These are phyloP conservation scores for Macadamia integrifolia DNA, from an alignment of 164 flowering plant genomes.

Conservation along the genomic window DNA sequence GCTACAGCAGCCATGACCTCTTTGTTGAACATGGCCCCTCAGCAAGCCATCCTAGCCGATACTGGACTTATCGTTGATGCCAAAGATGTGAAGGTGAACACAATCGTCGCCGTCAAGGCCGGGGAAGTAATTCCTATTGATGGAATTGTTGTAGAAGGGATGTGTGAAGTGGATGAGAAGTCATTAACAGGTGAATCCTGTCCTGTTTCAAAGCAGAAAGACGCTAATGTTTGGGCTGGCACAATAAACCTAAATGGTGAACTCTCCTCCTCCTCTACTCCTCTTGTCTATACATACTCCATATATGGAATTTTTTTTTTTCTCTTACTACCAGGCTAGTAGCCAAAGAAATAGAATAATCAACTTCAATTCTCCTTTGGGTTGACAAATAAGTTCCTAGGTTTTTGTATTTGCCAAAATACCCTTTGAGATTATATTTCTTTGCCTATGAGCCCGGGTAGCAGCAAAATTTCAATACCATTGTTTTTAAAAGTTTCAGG, in stretches of 20 bases:
- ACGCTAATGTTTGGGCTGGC: conserved; percentile 82
- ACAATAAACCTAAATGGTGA: conserved; percentile 87
- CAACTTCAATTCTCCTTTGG: no score
- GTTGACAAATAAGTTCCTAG: no score
- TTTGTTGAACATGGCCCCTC: conserved; percentile 72
- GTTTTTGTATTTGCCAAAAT: no score
- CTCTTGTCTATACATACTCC: no score
- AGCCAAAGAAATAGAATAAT: no score
- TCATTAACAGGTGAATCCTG: conserved; percentile 79
- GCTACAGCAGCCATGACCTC: conserved; percentile 74
- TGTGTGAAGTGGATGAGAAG: conserved; percentile 84
- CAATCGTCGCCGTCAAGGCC: conserved; percentile 73
- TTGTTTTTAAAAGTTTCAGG: neutral
- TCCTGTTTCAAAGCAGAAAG: conserved; percentile 68
- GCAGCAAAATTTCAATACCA: no score
- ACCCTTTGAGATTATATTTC: no score
- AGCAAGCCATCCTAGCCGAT: conserved; percentile 72
- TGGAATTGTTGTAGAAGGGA: conserved; percentile 75
- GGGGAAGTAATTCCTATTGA: conserved; percentile 85
- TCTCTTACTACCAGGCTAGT: no score
- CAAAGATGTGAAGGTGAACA: conserved; percentile 56
- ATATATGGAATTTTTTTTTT: no score
- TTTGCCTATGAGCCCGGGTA: no score
- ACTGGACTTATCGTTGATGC: conserved; percentile 62
- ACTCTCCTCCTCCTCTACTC: no score